Evolutionary conservation across 495 filamentous ascomycete species (phyloP), one percentile per base, ranked within the genome.

Genomic region (Penicillium longicatenatum): DNA sequence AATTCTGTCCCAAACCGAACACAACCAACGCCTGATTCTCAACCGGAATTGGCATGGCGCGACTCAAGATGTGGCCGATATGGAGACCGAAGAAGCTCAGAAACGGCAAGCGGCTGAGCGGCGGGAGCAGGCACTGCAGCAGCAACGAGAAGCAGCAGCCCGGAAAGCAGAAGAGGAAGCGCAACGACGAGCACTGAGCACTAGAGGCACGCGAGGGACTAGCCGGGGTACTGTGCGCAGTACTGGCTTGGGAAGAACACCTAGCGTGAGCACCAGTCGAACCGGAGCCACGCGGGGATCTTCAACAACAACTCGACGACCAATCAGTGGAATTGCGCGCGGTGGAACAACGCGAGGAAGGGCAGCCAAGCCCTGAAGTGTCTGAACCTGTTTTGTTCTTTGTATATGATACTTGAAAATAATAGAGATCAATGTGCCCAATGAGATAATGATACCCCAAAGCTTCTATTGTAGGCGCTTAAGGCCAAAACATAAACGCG

Each of bases 1-100:
- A 54, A 97, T 98, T 59, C 83, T 98, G 5, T 93, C 89, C 21
- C 94, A 97, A 68, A 97, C 94, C 0, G 94, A 98, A 73, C 93
- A 98, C 70, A 98, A 95, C 65, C 92, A 98, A 66, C 86, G 94
- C 4, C 75, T 98, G 44, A 88, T 98, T 26, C 83, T 97, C 35
- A 90, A 93, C 61, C 89, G 89, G 2, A 78, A 85, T 48, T 98
- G 94, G 94, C 86, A 94, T 59, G 94, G 94, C 48, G 89, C 92
- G 9, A 89, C 81, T 6, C 84, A 91, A 68, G 94, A 98, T 75
- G 74, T 95, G 6, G 80, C 82, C 45, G 90, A 97, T 47, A 80
- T 89, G 41, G 93, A 98, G 68, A 86, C 84, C 54, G 94, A 97
- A 65, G 82, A 83, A 6, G 65, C 83, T 2, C 72, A 82, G 48